Percentiles rank a stretch among this genome's conserved stretches.
These are phyloP conservation scores for Ophidiomyces ophidiicola DNA, from an alignment of 2,329 filamentous ascomycete species.

Conservation along the genomic window DNA sequence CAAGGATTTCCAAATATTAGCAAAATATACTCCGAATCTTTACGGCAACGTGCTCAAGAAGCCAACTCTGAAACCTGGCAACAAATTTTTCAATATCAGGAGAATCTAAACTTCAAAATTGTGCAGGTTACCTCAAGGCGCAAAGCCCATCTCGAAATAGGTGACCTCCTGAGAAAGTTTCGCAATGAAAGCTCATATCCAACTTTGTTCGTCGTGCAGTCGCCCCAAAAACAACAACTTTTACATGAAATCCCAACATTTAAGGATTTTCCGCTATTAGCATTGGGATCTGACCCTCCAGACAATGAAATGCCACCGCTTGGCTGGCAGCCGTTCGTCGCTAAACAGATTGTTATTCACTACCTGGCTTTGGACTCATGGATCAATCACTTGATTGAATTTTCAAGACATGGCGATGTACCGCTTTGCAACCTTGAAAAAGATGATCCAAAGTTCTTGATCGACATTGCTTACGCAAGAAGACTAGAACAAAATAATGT, in stretches of 20 bases:
- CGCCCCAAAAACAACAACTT: conserved; percentile 67
- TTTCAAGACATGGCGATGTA: conserved; percentile 85
- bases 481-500: conserved; percentile 83
- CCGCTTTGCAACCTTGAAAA: conserved; percentile 90
- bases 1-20: conserved; percentile 83
- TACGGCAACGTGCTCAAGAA: conserved; percentile 49
- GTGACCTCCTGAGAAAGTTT: conserved; percentile 81
- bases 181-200: conserved; percentile 71
- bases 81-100: conserved; percentile 74
- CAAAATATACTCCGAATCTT: conserved; percentile 71
- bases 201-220: conserved; percentile 78
- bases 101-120: conserved; percentile 71
- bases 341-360: conserved; percentile 72
- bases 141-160: conserved; percentile 77
- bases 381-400: conserved; percentile 74
- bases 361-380: conserved; percentile 89
- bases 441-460: conserved; percentile 87
- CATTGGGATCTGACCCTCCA: conserved; percentile 65
- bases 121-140: conserved; percentile 79
- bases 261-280: conserved; percentile 70
- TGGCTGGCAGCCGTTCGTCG: conserved; percentile 84
- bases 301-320: conserved; percentile 83
- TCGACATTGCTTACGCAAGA: conserved; percentile 88
- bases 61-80: conserved; percentile 61
- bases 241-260: conserved; percentile 75